Percentiles rank a stretch among this genome's conserved stretches.
These are phyloP conservation scores for Aspergillus terreus DNA, from an alignment of 2,329 filamentous ascomycete genomes.

Conservation along the genomic window DNA sequence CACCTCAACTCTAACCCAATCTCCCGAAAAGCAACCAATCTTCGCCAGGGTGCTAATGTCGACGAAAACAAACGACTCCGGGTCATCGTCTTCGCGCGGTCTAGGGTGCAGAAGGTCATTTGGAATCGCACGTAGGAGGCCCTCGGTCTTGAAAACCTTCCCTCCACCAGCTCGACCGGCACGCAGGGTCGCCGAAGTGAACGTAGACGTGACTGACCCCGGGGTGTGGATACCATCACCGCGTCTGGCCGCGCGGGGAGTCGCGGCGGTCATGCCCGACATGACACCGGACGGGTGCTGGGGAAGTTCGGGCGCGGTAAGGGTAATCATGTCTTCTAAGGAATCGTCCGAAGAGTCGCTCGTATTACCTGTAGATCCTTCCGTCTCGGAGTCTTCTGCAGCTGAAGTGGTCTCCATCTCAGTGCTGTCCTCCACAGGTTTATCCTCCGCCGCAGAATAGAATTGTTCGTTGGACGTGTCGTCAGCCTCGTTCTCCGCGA, in stretches of 20 bases:
- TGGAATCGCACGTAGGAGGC: slow-evolving; percentile 67
- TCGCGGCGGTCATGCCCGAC: slow-evolving; percentile 75
- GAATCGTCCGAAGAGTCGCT: slow-evolving; percentile 89
- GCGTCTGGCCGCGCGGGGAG: slow-evolving; percentile 70
- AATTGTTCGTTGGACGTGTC: slow-evolving; percentile 89
- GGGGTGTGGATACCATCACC: slow-evolving; percentile 76
- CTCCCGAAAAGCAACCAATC: slow-evolving; percentile 93
- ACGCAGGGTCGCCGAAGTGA: slow-evolving; percentile 77
- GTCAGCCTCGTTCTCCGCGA: slow-evolving; percentile 61
- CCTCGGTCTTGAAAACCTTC: slow-evolving; percentile 79
- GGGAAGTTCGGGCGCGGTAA: slow-evolving; percentile 73
- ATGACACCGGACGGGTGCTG: slow-evolving; percentile 74
- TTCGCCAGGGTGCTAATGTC: slow-evolving; percentile 81
- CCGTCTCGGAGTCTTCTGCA: slow-evolving; percentile 61
- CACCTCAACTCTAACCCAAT: slow-evolving; percentile 86
- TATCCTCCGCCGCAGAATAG: slow-evolving; percentile 85
- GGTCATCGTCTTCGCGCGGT: slow-evolving; percentile 78
- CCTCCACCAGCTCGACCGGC: slow-evolving; percentile 64
- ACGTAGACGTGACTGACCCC: slow-evolving; percentile 83
- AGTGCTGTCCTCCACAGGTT: slow-evolving; percentile 41
- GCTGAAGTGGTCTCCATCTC: slow-evolving; percentile 53
- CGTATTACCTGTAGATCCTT: slow-evolving; percentile 47
- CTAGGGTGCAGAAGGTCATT: slow-evolving; percentile 80
- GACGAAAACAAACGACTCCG: slow-evolving; percentile 82
- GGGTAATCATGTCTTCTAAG: slow-evolving; percentile 87